phyloP scores from a whole-genome alignment of 345 rosid species.

The Populus pruinosa region DNA sequence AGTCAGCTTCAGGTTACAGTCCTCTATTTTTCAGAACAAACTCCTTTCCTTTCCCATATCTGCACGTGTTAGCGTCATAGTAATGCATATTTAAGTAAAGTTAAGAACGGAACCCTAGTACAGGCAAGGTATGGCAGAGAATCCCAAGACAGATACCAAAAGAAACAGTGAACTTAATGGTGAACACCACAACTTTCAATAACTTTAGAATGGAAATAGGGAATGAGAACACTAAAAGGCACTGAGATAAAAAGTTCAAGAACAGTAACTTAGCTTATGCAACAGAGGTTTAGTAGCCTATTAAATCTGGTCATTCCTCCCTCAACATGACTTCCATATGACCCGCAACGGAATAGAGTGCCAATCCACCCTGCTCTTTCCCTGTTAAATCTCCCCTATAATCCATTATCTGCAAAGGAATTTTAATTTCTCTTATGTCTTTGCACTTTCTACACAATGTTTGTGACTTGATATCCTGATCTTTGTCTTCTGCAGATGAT shows the following conservation, averaged over 20 bases:
- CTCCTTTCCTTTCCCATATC: background rate
- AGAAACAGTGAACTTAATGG: background rate
- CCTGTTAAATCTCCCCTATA: background rate
- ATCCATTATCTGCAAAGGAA: background rate
- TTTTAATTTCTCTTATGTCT: background rate
- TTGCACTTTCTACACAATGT: background rate
- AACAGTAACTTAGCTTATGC: background rate
- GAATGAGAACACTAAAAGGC: background rate
- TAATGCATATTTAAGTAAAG: background rate
- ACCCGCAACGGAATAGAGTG: background rate
- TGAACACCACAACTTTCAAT: background rate
- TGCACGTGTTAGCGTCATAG: too few species aligned
- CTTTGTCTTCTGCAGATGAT: constrained; percentile 52
- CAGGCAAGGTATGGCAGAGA: background rate
- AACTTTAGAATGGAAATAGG: background rate
- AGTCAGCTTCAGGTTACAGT: constrained; percentile 76
- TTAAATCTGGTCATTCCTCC: background rate
- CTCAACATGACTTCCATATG: background rate
- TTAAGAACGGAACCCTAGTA: background rate
- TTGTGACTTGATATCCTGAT: background rate
- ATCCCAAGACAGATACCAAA: background rate
- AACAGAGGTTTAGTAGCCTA: background rate
- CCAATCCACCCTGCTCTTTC: background rate
- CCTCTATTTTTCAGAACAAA: constrained; percentile 9
- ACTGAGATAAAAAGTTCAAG: background rate